Evolutionary conservation across 2,329 filamentous ascomycete genomes (phyloP), one percentile per base, ranked within the genome.

Genomic region (Teratosphaeriaceae sp.): DNA sequence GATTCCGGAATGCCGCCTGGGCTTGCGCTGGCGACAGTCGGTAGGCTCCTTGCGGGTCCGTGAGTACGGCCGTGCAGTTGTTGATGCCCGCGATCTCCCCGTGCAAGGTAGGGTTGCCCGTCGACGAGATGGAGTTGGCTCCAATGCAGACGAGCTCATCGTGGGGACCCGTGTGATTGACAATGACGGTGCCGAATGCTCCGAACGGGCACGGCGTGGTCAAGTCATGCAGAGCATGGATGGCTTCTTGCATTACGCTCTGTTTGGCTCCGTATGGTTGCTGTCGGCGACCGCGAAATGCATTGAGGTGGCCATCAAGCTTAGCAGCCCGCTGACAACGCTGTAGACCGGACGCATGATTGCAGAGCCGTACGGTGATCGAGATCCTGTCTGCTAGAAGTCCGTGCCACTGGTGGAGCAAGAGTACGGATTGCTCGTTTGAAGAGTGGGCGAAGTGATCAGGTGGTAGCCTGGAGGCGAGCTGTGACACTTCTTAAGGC

Each of bases 1-100:
- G 57, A 13, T 64, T 50, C 2, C 58, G 46, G 49, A 74, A 76
- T 0, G 74, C 75, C 2, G 51, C 55, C n/a, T 67, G 53, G 0
- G 71, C 66, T 42, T 70, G 64, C 7, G 53, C 38, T 0, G 67
- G 53, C 1, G 61, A 64, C 30, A 77, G 54, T 2, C 62, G 65
- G 55, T 72, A 75, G 0, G 60, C 59, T 1, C 73, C 72, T 3
- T 55, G 30, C 0, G 70, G 65, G 49, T 71, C 67, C 0, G 68
- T 72, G 9, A 78, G 61, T 38, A 77, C 62, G 2, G 50, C 41
- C 1, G 70, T 70, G 62, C 75, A 79, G 59, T 76, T 76, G 39
- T 64, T 65, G 39, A 78, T 78, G 11, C 72, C 73, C 2, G 69
- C 68, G 19, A 77, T 76, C 52, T 79, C 75, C 13, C 73, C 74